These are phyloP conservation scores for Ascochyta rabiei DNA, from an alignment of 2,329 filamentous ascomycete species.

Conservation along the genomic window DNA sequence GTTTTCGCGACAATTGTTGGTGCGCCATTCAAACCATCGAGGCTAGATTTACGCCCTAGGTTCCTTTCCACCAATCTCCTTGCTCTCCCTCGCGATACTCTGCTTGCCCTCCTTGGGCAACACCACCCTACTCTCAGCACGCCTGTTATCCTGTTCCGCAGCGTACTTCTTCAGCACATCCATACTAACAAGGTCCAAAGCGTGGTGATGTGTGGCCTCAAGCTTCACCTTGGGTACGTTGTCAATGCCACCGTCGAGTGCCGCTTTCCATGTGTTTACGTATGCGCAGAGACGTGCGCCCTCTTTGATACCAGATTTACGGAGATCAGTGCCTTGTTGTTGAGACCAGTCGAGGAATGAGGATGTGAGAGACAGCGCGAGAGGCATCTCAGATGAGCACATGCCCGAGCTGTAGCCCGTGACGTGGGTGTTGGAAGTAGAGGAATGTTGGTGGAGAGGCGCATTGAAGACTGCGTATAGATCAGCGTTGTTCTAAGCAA, in stretches of 20 bases:
- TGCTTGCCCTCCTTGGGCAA: conserved; percentile 15
- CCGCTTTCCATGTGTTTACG: conserved; percentile 61
- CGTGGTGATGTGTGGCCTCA: conserved; percentile 58
- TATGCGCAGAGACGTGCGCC: conserved; percentile 67
- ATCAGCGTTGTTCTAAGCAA: background rate
- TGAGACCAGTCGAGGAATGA: conserved; percentile 66
- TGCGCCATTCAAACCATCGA: too few species aligned
- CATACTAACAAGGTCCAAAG: conserved; percentile 54
- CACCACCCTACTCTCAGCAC: conserved; percentile 10
- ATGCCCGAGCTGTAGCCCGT: conserved; percentile 20
- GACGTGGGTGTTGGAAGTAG: conserved; percentile 12
- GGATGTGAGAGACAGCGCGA: conserved; percentile 63
- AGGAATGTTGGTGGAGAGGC: conserved; percentile 33
- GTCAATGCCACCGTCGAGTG: conserved; percentile 21
- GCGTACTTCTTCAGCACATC: conserved; percentile 57
- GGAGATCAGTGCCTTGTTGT: conserved; percentile 62
- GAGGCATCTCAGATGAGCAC: conserved; percentile 38
- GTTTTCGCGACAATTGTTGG: too few species aligned
- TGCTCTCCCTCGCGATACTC: conserved; percentile 22
- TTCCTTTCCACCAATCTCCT: conserved; percentile 35
- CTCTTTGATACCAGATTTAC: conserved; percentile 58
- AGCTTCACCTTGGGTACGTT: conserved; percentile 53
- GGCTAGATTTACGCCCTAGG: conserved; percentile 22
- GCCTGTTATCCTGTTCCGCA: conserved; percentile 41
- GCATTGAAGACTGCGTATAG: conserved; percentile 27